Conservation (phyloP, 164 flowering plant species). For the Liquidambar formosana region DNA sequence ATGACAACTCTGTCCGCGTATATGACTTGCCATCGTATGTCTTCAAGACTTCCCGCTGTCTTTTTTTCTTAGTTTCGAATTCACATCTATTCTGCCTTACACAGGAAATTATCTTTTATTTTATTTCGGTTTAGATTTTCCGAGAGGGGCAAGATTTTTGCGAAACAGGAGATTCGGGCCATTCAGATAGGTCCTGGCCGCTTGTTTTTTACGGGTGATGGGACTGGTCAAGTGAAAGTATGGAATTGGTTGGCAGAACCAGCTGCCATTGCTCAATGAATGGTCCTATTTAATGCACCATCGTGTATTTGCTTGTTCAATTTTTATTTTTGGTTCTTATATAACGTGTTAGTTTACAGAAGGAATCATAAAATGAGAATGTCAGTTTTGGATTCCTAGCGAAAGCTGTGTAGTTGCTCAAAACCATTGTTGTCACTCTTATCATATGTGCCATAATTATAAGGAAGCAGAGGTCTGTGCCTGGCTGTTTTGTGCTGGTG, state of each 20-base stretch:
- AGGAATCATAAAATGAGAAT: slow-evolving; percentile 1
- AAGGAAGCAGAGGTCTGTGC: no score
- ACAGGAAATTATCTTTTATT: background rate
- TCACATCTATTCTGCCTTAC: background rate
- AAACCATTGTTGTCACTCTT: no score
- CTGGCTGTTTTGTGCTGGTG: no score
- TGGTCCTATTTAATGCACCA: background rate
- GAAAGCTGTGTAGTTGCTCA: no score
- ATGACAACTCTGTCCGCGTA: slow-evolving; percentile 59
- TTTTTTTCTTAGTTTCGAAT: background rate
- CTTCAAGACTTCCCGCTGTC: background rate
- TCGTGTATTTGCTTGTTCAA: background rate
- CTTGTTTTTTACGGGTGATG: slow-evolving; percentile 87
- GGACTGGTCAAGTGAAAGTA: slow-evolving; percentile 73
- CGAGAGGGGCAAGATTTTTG: slow-evolving; percentile 71
- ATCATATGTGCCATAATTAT: no score
- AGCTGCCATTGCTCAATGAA: slow-evolving; percentile 12
- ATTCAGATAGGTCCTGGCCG: slow-evolving; percentile 82
- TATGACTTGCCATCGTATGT: slow-evolving; percentile 94
- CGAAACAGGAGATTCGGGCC: slow-evolving; percentile 71
- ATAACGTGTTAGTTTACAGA: slow-evolving; percentile 7
- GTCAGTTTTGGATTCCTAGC: slow-evolving; percentile 1
- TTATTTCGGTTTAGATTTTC: slow-evolving; percentile 48
- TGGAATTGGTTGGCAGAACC: slow-evolving; percentile 63
- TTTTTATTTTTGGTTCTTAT: background rate